Base-by-base conservation (phyloP, 805 yeast species). In the Tanozyma kutaoensis region DNA sequence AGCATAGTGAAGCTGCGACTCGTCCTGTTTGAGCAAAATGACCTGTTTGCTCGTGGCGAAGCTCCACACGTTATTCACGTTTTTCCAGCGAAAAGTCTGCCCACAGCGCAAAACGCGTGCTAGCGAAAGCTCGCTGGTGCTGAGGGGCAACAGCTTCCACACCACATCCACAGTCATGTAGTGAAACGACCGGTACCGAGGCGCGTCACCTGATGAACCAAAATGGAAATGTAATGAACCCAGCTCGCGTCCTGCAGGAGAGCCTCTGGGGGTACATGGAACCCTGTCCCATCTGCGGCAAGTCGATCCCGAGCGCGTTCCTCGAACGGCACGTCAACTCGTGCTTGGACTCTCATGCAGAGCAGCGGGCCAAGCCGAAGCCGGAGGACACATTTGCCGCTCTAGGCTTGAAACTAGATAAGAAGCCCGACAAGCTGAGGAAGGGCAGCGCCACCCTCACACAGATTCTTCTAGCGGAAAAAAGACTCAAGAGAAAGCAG, bases 11-110 rank as follows among this genome's bases (percentile, higher is more conserved):
- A 84, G 46, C 7, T 39, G 25, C 3, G 42, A 42, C 1, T 54
- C 61, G 28, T 69, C 73, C 42, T 85, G 95, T 30, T 52, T 66
- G 15, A 88, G 50, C 15, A 82, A 55, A 2, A 86, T 50, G 5
- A 85, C 70, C 28, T 74, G 57, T 33, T 73, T 72, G 11, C 57
- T 48, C 14, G 71, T 46, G 0, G 82, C 64, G 34, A 77, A 74
- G 0, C 80, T 62, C 84, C 84, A 88, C 7, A 65, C 58, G 26
- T 59, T 61, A 34, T 72, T 63, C 25, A 68, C 57, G 32, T 65
- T 66, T 40, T 73, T 73, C 93, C 94, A 81, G 28, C 80, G 50
- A 42, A 82, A 82, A 0, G 93, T 74, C 52, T 82, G 95, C 1
- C 95, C 95, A 43, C 93, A 79, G 23, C 91, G 55, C 16, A 82